A percentile compares a stretch with the other conserved stretches of the same genome.
Evolutionary conservation across 2,329 filamentous ascomycete species (phyloP).

Genomic region (Hypoxylon rubiginosum): DNA sequence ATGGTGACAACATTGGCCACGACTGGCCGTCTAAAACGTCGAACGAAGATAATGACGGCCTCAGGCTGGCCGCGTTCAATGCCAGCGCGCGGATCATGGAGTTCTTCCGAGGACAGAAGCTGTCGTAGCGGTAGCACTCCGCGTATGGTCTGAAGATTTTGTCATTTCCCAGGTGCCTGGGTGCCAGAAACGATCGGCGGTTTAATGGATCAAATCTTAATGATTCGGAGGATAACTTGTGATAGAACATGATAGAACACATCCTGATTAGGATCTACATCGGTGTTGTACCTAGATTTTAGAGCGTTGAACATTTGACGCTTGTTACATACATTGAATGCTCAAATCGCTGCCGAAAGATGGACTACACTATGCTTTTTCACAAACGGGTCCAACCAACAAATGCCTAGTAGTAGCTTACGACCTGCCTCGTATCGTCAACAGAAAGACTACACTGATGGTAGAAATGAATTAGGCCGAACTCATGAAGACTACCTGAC

Average conservation of each 20-base stretch:
- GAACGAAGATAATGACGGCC: constrained; percentile 44
- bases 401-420: too few species aligned
- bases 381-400: too few species aligned
- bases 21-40: constrained; percentile 46
- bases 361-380: too few species aligned
- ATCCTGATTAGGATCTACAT: not conserved
- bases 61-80: constrained; percentile 46
- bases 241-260: not conserved
- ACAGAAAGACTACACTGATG: too few species aligned
- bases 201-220: not conserved
- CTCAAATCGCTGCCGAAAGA: too few species aligned
- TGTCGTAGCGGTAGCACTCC: constrained; percentile 13
- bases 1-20: constrained; percentile 47
- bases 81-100: constrained; percentile 47
- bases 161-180: not conserved
- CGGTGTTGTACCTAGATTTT: not conserved
- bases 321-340: not conserved
- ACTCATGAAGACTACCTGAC: not conserved
- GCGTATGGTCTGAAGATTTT: not conserved
- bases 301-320: not conserved
- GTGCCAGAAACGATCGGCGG: too few species aligned
- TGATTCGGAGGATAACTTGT: not conserved
- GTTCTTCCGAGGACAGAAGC: constrained; percentile 41
- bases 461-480: not conserved
- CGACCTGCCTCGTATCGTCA: too few species aligned